A percentile compares a stretch with the other conserved stretches of the same genome.
Conservation (phyloP, 208 protist species). For the Chromosphaera perkinsii region DNA sequence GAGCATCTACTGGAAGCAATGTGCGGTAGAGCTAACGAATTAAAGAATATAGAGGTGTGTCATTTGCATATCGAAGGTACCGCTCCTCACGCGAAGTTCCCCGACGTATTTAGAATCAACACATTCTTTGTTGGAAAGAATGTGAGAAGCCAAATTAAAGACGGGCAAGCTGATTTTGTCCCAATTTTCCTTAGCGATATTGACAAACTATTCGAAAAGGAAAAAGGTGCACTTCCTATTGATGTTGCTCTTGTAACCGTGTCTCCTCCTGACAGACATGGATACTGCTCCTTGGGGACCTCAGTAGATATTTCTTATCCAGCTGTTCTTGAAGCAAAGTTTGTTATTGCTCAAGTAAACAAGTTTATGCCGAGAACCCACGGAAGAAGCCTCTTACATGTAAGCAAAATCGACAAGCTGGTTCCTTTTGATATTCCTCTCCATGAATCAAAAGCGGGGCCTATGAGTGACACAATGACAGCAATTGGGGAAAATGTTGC, state of each 20-base stretch:
- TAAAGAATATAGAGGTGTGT: background rate
- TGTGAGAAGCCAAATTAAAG: background rate
- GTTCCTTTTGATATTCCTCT: slow-evolving; percentile 24
- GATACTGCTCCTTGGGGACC: slow-evolving; percentile 51
- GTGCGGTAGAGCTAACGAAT: background rate
- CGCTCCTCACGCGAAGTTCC: background rate
- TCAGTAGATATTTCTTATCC: slow-evolving; percentile 42
- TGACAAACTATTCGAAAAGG: background rate
- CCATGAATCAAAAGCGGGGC: background rate
- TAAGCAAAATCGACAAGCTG: slow-evolving; percentile 39
- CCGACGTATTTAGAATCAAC: background rate
- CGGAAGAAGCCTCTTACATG: slow-evolving; percentile 48
- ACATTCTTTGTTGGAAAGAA: slow-evolving; percentile 12
- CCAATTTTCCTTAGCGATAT: slow-evolving; percentile 14
- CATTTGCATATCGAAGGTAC: slow-evolving; percentile 7
- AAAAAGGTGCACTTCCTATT: slow-evolving; percentile 20
- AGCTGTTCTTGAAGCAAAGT: slow-evolving; percentile 41
- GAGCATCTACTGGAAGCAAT: background rate
- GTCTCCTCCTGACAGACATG: slow-evolving; percentile 49
- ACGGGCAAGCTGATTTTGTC: slow-evolving; percentile 3
- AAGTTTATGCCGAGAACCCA: slow-evolving; percentile 46
- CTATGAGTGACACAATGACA: background rate
- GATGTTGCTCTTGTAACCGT: slow-evolving; percentile 42
- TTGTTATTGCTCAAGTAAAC: slow-evolving; percentile 57
- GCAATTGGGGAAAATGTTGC: slow-evolving; percentile 50